Evolutionary conservation across 1,284 basidiomycete genomes (phyloP).

Genomic region (Paramarasmius palmivorus): DNA sequence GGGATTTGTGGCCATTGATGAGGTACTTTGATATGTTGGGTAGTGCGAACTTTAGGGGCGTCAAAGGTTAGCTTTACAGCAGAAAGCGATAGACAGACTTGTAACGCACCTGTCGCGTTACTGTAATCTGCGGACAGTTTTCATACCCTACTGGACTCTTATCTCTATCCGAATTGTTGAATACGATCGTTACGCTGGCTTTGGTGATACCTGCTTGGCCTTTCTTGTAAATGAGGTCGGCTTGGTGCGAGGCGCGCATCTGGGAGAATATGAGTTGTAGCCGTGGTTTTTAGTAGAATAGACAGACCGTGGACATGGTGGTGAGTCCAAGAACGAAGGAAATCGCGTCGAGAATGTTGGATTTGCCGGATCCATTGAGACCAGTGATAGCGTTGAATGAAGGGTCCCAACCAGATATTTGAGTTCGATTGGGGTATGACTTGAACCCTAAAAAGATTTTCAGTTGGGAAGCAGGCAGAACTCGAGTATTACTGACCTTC

Average conservation of each 20-base stretch:
- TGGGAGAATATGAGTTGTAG: conserved; percentile 27
- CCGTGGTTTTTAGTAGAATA: neutral
- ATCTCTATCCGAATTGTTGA: conserved; percentile 94
- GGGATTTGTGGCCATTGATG: conserved; percentile 94
- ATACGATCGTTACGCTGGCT: conserved; percentile 98
- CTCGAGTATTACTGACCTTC: conserved; percentile 48
- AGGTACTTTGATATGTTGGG: conserved; percentile 97
- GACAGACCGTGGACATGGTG: conserved; percentile 80
- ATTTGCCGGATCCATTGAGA: conserved; percentile 93
- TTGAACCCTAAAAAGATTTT: conserved; percentile 73
- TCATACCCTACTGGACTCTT: conserved; percentile 89
- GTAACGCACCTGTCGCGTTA: conserved; percentile 85
- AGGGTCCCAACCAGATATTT: conserved; percentile 92
- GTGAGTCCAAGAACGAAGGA: conserved; percentile 97
- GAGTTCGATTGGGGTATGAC: conserved; percentile 94
- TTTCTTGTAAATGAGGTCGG: conserved; percentile 97
- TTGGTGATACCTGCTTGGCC: conserved; percentile 97
- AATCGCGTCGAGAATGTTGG: conserved; percentile 97
- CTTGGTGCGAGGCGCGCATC: conserved; percentile 96
- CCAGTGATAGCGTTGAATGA: conserved; percentile 99
- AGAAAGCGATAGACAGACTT: conserved; percentile 1
- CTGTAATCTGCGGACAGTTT: conserved; percentile 87
- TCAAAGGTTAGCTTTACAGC: neutral
- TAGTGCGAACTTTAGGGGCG: conserved; percentile 71
- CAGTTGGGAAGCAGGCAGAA: neutral